Conservation (phyloP, 495 filamentous ascomycete species). For the Amorphotheca resinae region DNA sequence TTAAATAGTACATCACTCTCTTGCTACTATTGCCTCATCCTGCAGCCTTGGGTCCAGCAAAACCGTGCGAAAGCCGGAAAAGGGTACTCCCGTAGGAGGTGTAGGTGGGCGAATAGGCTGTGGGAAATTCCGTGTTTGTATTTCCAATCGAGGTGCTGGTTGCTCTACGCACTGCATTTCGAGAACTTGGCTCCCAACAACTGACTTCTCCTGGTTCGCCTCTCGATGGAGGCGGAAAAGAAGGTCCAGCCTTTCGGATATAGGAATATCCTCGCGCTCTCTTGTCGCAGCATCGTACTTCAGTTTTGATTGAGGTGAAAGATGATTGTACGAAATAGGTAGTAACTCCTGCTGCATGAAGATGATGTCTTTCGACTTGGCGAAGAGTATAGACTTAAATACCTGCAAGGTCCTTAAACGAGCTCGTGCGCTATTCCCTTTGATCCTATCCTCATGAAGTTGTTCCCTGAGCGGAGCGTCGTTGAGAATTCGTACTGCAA, state of each 20-base stretch:
- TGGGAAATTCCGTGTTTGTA: no score
- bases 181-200: no score
- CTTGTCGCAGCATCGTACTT: neutral
- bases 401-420: neutral
- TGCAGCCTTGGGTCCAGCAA: no score
- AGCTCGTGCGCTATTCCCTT: neutral
- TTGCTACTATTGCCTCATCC: no score
- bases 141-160: no score
- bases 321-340: neutral
- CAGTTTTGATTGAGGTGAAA: neutral
- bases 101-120: no score
- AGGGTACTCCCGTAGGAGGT: no score
- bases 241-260: neutral
- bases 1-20: no score
- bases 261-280: neutral
- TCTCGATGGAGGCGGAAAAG: neutral
- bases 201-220: no score
- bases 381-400: neutral
- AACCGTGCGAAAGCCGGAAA: no score
- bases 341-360: neutral
- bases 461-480: neutral
- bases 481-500: neutral
- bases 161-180: no score
- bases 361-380: neutral
- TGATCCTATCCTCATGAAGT: neutral